phyloP scores from a whole-genome alignment of 129 eudicot genomes.

The Tanacetum coccineum region DNA sequence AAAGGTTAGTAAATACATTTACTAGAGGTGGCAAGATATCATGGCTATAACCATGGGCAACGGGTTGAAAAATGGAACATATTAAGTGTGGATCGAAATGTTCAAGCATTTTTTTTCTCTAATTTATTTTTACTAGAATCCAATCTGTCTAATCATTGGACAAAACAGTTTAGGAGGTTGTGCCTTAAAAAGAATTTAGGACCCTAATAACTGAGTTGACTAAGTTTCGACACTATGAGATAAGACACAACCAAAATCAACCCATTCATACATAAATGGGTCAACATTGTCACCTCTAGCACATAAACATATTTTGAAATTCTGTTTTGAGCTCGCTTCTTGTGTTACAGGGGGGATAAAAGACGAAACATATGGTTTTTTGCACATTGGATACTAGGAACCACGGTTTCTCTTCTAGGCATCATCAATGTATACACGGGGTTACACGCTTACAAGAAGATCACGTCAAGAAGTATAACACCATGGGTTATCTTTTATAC shows the following conservation, averaged over 20 bases:
- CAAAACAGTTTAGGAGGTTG: too few relatives aligned
- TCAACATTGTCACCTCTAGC: neutral
- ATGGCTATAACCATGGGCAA: neutral
- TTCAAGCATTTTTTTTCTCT: neutral
- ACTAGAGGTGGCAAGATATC: neutral
- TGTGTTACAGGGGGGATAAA: constrained; percentile 46
- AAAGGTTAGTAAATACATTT: constrained; percentile 37
- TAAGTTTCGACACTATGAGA: neutral
- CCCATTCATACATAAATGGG: too few relatives aligned
- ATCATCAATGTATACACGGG: constrained; percentile 75
- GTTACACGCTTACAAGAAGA: constrained; percentile 62
- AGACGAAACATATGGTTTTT: constrained; percentile 64
- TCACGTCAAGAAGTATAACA: constrained; percentile 46
- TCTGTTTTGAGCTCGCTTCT: neutral
- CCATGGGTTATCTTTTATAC: constrained; percentile 65
- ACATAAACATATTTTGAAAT: neutral
- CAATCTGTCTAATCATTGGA: too few relatives aligned
- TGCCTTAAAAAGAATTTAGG: too few relatives aligned
- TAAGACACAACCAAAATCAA: neutral
- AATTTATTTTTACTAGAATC: neutral
- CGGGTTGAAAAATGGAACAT: too few relatives aligned
- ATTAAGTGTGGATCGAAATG: neutral
- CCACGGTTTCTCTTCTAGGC: constrained; percentile 53
- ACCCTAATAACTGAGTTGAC: neutral
- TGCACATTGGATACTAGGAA: constrained; percentile 79